These are phyloP conservation scores for Paramecium tetraurelia DNA, from an alignment of 73 alveolate species.

Conservation along the genomic window DNA sequence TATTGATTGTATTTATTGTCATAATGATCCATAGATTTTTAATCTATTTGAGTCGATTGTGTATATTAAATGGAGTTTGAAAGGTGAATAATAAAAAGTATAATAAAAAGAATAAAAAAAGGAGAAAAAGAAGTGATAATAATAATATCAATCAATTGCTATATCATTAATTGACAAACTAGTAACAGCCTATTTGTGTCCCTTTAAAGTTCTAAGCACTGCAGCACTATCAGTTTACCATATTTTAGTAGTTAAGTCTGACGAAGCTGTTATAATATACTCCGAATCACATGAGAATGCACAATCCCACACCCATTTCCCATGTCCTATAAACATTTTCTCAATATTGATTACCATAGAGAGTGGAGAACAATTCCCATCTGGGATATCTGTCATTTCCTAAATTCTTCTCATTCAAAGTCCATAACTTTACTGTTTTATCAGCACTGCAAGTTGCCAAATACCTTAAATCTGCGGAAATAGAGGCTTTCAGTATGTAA, in stretches of 20 bases:
- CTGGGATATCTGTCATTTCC: background rate
- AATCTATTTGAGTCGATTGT: background rate
- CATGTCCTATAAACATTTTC: conserved; percentile 8
- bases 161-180: conserved; percentile 52
- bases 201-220: background rate
- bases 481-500: conserved; percentile 40
- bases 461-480: conserved; percentile 42
- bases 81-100: background rate
- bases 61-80: background rate
- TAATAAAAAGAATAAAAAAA: background rate
- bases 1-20: background rate
- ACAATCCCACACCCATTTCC: conserved; percentile 58
- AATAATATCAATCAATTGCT: conserved; percentile 36
- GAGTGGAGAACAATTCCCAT: background rate
- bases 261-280: conserved; percentile 19
- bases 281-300: conserved; percentile 60
- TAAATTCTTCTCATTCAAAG: background rate
- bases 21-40: background rate
- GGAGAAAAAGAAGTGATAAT: background rate
- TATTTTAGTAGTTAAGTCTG: conserved; percentile 43
- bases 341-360: background rate
- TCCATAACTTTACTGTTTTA: conserved; percentile 50
- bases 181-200: conserved; percentile 31
- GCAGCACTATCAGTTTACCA: conserved; percentile 37
- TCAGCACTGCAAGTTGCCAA: conserved; percentile 53